These are phyloP conservation scores for Sporobolomyces phaffii DNA, from an alignment of 768 basidiomycete species.

Conservation along the genomic window DNA sequence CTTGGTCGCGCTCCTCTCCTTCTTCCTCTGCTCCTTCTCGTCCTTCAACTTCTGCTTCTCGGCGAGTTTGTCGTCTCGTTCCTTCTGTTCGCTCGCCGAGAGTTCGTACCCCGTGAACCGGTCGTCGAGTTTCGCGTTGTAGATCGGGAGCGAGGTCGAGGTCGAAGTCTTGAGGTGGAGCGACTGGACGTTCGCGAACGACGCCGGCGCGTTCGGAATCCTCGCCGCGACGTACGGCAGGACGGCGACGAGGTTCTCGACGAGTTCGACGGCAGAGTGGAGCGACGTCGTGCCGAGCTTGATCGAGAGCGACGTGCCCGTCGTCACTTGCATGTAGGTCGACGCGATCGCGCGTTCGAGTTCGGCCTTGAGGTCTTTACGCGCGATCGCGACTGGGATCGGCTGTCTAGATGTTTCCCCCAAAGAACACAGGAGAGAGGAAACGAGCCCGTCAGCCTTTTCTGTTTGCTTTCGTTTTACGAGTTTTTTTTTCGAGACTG, in stretches of 20 bases:
- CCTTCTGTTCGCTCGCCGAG: slow-evolving; percentile 26
- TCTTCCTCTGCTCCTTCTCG: slow-evolving; percentile 27
- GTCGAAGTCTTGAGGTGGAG: slow-evolving; percentile 83
- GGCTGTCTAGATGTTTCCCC: slow-evolving; percentile 78
- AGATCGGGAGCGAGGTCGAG: slow-evolving; percentile 81
- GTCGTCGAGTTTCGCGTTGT: slow-evolving; percentile 55
- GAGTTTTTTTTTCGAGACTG: no score
- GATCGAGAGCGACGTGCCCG: slow-evolving; percentile 82
- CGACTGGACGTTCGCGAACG: slow-evolving; percentile 86
- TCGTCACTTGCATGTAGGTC: slow-evolving; percentile 92
- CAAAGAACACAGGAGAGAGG: no score
- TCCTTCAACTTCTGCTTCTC: slow-evolving; percentile 24
- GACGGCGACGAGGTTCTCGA: slow-evolving; percentile 70
- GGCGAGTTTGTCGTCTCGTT: slow-evolving; percentile 14
- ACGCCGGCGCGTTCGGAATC: slow-evolving; percentile 57
- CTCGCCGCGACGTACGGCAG: slow-evolving; percentile 66
- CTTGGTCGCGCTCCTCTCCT: slow-evolving; percentile 34
- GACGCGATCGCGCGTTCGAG: slow-evolving; percentile 87
- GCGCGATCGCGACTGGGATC: slow-evolving; percentile 80
- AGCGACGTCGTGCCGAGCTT: slow-evolving; percentile 66
- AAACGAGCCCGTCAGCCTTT: no score
- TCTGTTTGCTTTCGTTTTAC: no score
- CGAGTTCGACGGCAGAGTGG: slow-evolving; percentile 65
- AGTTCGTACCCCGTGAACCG: slow-evolving; percentile 53
- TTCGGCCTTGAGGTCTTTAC: slow-evolving; percentile 84